Percentiles rank a stretch among this genome's conserved stretches.
phyloP scores from a whole-genome alignment of 2,329 filamentous ascomycete genomes.

The Sporothrix euskadiensis region DNA sequence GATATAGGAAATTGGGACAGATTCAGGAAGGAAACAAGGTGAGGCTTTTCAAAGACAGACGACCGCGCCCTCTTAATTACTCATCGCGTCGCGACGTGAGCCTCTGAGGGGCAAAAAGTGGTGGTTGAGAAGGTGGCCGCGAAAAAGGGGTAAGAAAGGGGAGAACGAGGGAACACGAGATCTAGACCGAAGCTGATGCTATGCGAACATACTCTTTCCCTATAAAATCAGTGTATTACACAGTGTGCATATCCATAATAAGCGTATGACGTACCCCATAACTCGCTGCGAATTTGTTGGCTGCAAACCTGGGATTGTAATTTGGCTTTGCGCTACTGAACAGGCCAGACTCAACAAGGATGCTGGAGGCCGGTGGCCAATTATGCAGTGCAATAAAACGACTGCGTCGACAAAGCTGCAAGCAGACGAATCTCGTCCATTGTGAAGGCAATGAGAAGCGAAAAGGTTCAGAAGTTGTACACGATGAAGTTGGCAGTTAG shows the following conservation, averaged over 20 bases:
- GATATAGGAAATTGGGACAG: neutral
- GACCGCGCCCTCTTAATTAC: neutral
- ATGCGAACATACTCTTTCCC: neutral
- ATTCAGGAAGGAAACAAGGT: neutral
- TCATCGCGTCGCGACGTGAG: constrained; percentile 12
- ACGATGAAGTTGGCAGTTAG: neutral
- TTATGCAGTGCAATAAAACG: neutral
- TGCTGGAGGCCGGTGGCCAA: neutral
- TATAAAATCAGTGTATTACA: too few relatives aligned
- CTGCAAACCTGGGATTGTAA: neutral
- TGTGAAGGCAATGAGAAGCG: neutral
- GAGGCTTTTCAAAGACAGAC: too few relatives aligned
- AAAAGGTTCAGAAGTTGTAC: neutral
- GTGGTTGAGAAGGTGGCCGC: neutral
- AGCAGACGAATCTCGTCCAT: neutral
- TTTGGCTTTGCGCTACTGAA: constrained; percentile 16
- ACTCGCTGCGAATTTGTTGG: constrained; percentile 4
- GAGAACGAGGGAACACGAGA: constrained; percentile 16
- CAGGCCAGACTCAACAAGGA: neutral
- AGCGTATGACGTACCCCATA: constrained; percentile 20
- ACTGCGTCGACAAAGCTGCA: neutral
- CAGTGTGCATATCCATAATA: neutral
- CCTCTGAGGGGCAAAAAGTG: neutral
- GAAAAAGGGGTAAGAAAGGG: constrained; percentile 15
- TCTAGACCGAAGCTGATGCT: neutral